Base-by-base conservation (phyloP, 2,329 filamentous ascomycete species). In the Cercospora sp. region DNA sequence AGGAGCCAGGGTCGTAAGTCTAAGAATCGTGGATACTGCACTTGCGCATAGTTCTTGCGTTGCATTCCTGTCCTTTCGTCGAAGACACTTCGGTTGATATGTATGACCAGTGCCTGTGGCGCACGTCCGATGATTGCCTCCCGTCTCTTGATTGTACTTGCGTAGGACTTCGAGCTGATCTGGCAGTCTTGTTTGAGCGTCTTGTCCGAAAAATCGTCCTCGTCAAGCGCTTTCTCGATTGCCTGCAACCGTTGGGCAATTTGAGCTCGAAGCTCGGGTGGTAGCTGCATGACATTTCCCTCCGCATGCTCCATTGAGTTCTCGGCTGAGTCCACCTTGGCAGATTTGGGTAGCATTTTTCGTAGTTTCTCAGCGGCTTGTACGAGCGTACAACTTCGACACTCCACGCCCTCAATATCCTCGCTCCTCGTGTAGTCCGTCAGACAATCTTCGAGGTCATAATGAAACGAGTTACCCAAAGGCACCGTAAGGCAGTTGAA, bases 401-500 rank as follows among this genome's bases (percentile, higher is more conserved):
- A 99, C 76, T 97, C 91, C 1, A 98, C 94, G 0, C 92, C 93
- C 72, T 93, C 89, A 66, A 99, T 97, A 1, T 87, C 84, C 77
- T 98, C 95, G 8, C 97, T 84, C 12, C 89, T 87, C 30, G 92
- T 95, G 77, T 94, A 97, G 23, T 93, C 89, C 76, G 96, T 90
- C 20, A 99, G 81, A 65, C 93, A 90, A 67, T 95, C 90, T 66
- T 89, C 88, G 0, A 98, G 81, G 69, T 93, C 87, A 75, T 94
- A 92, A 18, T 85, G 82, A 70, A 84, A 85, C 59, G 85, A 84
- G 5, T 85, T 81, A 0, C 91, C 92, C 1, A 98, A 87, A 39
- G 90, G 93, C 0, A 98, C 87, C 0, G 94, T 97, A 58, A 98
- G 82, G 75, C 93, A 97, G 76, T 95, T 97, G 83, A 98, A 98